These are phyloP conservation scores for Venturia asperata DNA, from an alignment of 2,329 filamentous ascomycete genomes.

Conservation along the genomic window DNA sequence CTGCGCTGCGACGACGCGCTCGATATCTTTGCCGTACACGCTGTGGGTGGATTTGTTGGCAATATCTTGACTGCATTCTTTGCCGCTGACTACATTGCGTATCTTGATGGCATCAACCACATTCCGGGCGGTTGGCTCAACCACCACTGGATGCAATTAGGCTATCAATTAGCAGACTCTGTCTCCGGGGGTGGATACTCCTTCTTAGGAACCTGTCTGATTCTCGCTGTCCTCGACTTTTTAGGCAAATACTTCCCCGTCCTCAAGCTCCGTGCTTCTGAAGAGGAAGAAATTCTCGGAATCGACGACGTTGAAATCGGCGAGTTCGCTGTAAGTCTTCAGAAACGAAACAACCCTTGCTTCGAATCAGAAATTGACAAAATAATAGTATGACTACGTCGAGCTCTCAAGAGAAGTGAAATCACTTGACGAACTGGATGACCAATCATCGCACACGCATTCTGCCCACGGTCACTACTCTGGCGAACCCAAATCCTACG, in stretches of 20 bases:
- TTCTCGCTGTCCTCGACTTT: slow-evolving; percentile 54
- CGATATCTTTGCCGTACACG: slow-evolving; percentile 83
- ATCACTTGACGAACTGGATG: slow-evolving; percentile 32
- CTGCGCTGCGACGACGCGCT: slow-evolving; percentile 75
- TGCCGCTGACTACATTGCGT: slow-evolving; percentile 76
- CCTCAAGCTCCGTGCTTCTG: slow-evolving; percentile 63
- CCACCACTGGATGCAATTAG: slow-evolving; percentile 74
- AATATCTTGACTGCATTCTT: slow-evolving; percentile 77
- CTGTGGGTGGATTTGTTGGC: slow-evolving; percentile 68
- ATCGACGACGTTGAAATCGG: slow-evolving; percentile 88
- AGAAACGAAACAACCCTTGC: slow-evolving; percentile 10
- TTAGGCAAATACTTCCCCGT: slow-evolving; percentile 72
- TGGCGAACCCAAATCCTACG: slow-evolving; percentile 17
- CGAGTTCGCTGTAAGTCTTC: slow-evolving; percentile 65
- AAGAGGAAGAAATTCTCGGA: slow-evolving; percentile 74
- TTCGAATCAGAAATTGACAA: not conserved
- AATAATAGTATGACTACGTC: slow-evolving; percentile 69
- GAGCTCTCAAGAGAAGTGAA: slow-evolving; percentile 68
- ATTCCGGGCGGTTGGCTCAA: slow-evolving; percentile 79
- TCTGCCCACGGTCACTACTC: slow-evolving; percentile 8
- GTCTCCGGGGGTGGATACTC: slow-evolving; percentile 69
- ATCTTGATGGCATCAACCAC: slow-evolving; percentile 61
- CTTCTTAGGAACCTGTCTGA: slow-evolving; percentile 68
- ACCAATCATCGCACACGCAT: not conserved
- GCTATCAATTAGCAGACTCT: slow-evolving; percentile 77